These are phyloP conservation scores for Skeletonema costatum DNA, from an alignment of 108 stramenopile genomes.

Conservation along the genomic window DNA sequence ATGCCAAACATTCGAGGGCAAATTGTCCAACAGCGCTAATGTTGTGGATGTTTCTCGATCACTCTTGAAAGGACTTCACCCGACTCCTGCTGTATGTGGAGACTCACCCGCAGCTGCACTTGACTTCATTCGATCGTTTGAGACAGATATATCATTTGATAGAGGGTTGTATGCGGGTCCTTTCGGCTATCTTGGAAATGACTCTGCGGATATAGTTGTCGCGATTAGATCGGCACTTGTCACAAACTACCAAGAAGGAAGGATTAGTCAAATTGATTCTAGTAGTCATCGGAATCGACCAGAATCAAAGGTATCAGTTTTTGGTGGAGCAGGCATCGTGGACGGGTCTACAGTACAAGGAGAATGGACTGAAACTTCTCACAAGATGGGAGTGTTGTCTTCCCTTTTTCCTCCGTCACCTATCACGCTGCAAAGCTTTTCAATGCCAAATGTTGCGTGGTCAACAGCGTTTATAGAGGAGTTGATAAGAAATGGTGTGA, in stretches of 20 bases:
- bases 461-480: slow-evolving; percentile 90
- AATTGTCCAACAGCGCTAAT: slow-evolving; percentile 41
- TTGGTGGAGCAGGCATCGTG: slow-evolving; percentile 86
- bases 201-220: slow-evolving; percentile 76
- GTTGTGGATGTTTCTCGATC: slow-evolving; percentile 49
- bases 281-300: slow-evolving; percentile 4
- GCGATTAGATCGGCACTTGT: slow-evolving; percentile 74
- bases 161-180: slow-evolving; percentile 87
- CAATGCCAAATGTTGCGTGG: slow-evolving; percentile 87
- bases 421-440: slow-evolving; percentile 64
- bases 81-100: slow-evolving; percentile 87
- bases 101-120: slow-evolving; percentile 52
- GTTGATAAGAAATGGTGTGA: slow-evolving; percentile 81
- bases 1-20: slow-evolving; percentile 69
- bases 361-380: slow-evolving; percentile 85
- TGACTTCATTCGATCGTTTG: slow-evolving; percentile 70
- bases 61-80: slow-evolving; percentile 71
- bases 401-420: slow-evolving; percentile 82
- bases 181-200: slow-evolving; percentile 72
- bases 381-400: slow-evolving; percentile 78
- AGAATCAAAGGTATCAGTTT: slow-evolving; percentile 56
- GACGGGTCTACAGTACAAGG: slow-evolving; percentile 81
- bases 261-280: background rate
- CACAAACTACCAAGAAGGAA: slow-evolving; percentile 23
- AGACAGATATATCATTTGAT: slow-evolving; percentile 62